These are phyloP conservation scores for Tothia fuscella DNA, from an alignment of 2,329 filamentous ascomycete genomes.

Conservation along the genomic window DNA sequence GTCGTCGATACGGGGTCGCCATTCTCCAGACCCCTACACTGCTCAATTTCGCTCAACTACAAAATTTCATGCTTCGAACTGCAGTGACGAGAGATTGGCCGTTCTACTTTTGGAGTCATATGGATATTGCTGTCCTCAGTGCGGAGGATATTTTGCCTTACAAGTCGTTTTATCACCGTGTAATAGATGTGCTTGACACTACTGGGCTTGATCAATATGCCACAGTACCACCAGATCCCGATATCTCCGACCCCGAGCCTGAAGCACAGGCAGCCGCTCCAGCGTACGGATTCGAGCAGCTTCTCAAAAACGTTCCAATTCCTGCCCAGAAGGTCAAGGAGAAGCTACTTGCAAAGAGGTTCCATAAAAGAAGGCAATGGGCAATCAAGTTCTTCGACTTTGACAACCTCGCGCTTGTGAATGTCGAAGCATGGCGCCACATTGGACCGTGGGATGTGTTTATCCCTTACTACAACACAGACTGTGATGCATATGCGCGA, in stretches of 20 bases:
- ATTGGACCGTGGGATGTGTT: constrained; percentile 46
- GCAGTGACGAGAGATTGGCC: constrained; percentile 34
- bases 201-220: constrained; percentile 7
- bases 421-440: constrained; percentile 38
- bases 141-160: constrained; percentile 26
- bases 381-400: constrained; percentile 45
- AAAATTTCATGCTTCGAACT: constrained; percentile 41
- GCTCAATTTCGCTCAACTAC: constrained; percentile 43
- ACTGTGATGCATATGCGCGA: constrained; percentile 37
- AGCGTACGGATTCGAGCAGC: neutral
- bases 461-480: constrained; percentile 47
- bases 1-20: constrained; percentile 31
- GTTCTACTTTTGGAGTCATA: constrained; percentile 46
- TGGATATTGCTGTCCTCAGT: constrained; percentile 39
- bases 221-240: constrained; percentile 1
- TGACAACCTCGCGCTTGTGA: constrained; percentile 46
- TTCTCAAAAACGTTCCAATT: constrained; percentile 7
- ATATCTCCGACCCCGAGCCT: constrained; percentile 4
- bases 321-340: neutral
- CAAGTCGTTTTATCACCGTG: constrained; percentile 20
- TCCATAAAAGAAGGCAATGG: constrained; percentile 27
- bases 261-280: neutral
- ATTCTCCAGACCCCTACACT: constrained; percentile 40
- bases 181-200: constrained; percentile 15
- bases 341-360: constrained; percentile 1